Percentiles rank a stretch among this genome's conserved stretches.
Conservation (phyloP, 768 basidiomycete genomes). For the Tephrocybe sp. region DNA sequence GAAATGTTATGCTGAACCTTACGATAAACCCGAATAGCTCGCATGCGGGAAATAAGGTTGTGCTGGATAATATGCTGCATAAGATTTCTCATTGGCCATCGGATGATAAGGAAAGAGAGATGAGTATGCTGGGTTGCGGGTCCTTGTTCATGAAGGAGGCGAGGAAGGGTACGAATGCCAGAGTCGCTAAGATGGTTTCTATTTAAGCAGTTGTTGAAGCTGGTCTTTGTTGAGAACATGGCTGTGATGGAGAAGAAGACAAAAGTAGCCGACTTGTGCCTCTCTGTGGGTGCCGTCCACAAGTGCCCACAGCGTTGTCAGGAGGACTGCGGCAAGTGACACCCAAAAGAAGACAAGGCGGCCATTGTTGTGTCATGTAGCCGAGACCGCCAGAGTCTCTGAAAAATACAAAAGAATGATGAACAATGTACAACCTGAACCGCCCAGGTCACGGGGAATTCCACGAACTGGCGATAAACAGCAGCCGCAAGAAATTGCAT, state of each 20-base stretch:
- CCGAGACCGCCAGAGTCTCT: background rate
- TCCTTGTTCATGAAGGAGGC: background rate
- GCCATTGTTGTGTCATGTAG: conserved; percentile 24
- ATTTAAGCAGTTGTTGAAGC: background rate
- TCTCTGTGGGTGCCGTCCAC: background rate
- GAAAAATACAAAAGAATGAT: background rate
- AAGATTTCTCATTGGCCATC: background rate
- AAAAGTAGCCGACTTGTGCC: conserved; percentile 8
- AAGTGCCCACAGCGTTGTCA: background rate
- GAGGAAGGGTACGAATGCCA: background rate
- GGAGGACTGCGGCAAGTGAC: background rate
- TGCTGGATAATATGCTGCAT: background rate
- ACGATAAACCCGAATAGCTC: background rate
- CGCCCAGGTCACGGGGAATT: too few species aligned
- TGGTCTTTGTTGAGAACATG: conserved; percentile 9
- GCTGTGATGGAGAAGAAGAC: conserved; percentile 8
- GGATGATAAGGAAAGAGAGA: background rate
- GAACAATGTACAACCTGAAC: too few species aligned
- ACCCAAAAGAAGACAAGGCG: conserved; percentile 1
- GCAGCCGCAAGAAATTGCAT: too few species aligned
- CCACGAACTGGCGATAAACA: too few species aligned
- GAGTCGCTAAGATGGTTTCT: background rate
- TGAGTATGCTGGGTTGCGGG: background rate
- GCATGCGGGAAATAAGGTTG: background rate
- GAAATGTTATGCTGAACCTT: background rate